phyloP scores from a whole-genome alignment of 306 rosid species.

The Cicer arietinum region DNA sequence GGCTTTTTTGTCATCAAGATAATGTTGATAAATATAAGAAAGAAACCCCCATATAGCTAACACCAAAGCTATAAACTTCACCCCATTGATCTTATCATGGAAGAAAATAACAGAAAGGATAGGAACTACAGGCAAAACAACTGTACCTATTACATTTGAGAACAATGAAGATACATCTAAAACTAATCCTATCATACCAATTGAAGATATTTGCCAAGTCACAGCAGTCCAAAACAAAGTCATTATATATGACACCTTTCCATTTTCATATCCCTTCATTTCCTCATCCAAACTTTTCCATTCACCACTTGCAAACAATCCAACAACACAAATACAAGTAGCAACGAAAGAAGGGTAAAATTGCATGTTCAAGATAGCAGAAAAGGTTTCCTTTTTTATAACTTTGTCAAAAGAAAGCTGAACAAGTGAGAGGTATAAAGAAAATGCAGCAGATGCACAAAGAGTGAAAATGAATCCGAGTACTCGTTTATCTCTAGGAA shows the following conservation, averaged over 20 bases:
- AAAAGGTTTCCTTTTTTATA: slow-evolving; percentile 55
- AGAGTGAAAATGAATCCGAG: slow-evolving; percentile 60
- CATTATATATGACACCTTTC: slow-evolving; percentile 64
- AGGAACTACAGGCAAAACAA: slow-evolving; percentile 58
- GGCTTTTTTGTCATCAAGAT: slow-evolving; percentile 52
- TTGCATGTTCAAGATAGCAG: slow-evolving; percentile 56
- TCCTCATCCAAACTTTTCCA: slow-evolving; percentile 58
- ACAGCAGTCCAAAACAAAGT: slow-evolving; percentile 66
- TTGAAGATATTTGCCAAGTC: slow-evolving; percentile 60
- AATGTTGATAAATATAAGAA: slow-evolving; percentile 66
- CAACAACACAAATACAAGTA: slow-evolving; percentile 54
- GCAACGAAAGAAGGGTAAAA: slow-evolving; percentile 56
- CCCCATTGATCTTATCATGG: slow-evolving; percentile 61
- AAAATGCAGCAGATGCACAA: slow-evolving; percentile 60
- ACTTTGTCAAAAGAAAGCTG: slow-evolving; percentile 66
- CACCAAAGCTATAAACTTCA: slow-evolving; percentile 58
- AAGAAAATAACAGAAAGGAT: slow-evolving; percentile 56
- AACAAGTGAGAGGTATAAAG: slow-evolving; percentile 58
- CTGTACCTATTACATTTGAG: slow-evolving; percentile 57
- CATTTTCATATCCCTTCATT: slow-evolving; percentile 56
- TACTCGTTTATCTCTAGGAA: slow-evolving; percentile 42
- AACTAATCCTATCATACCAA: slow-evolving; percentile 67
- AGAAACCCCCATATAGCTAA: slow-evolving; percentile 70
- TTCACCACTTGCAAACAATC: slow-evolving; percentile 67
- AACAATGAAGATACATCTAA: slow-evolving; percentile 69